Evolutionary conservation across 2,329 filamentous ascomycete species (phyloP), one percentile per base, ranked within the genome.

Genomic region (Bipolaris victoriae): DNA sequence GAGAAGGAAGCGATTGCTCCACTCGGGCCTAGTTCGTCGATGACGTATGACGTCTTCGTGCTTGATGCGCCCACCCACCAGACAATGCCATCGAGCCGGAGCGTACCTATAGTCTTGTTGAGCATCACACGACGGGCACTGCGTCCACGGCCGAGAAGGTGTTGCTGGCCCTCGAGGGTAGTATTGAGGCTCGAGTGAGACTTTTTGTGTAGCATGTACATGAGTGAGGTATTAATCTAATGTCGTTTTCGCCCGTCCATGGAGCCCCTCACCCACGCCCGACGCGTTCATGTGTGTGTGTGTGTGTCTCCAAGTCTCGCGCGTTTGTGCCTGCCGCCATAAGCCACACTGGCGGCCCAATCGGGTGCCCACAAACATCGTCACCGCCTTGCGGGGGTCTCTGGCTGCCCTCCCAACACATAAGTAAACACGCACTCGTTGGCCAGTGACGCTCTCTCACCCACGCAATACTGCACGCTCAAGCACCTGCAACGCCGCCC

Each of bases 361-460:
- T 70, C 56, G 60, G 63, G 59, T 61, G 54, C 55, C 45, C 51
- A 52, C 60, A 53, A 52, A 50, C 18, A 66, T 65, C 68, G 69
- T 75, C 71, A 74, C 71, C 67, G 69, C 65, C 40, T 55, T 59
- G 64, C 63, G 67, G 66, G 66, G 67, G 67, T 64, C 53, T 52
- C 47, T 49, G 18, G 37, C 35, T 45, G 64, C 60, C 61, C 51
- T 31, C 65, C 58, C 69, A 66, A 67, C 67, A 62, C 29, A 31
- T 13, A 31, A 31, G 29, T 63, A 61, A 61, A 57, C 66, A 56
- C 45, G 54, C 55, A 39, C 46, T 37, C 35, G 22, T 63, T 63
- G 46, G 45, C 57, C 56, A 7, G 43, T 46, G n/a, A 33, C 62
- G 60, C 58, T 53, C 59, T 41, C 57, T 57, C 52, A 46, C 54